Percentiles rank a stretch among this genome's conserved stretches.
These are phyloP conservation scores for Cruciata laevipes DNA, from an alignment of 257 asterid species.

Conservation along the genomic window DNA sequence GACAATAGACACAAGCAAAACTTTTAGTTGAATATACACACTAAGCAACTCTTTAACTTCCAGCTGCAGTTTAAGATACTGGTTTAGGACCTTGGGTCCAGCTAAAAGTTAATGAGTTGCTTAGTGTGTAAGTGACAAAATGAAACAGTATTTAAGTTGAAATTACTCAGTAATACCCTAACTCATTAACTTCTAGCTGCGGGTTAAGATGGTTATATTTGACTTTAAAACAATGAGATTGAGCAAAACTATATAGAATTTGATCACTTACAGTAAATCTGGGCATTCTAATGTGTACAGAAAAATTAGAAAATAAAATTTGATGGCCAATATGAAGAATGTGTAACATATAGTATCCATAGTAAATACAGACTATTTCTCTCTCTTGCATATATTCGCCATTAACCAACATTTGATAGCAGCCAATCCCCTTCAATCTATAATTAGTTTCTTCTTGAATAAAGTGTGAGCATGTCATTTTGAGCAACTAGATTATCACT, in stretches of 20 bases:
- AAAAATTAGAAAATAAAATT: not conserved
- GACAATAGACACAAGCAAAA: too few relatives aligned
- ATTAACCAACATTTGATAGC: not conserved
- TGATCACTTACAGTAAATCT: too few relatives aligned
- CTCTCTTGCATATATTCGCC: not conserved
- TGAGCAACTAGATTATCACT: not conserved
- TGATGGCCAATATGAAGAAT: not conserved
- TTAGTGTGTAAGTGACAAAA: not conserved
- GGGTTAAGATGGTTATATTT: not conserved
- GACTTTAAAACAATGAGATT: not conserved
- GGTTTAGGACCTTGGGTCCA: too few relatives aligned
- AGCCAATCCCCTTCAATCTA: not conserved
- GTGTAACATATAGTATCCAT: not conserved
- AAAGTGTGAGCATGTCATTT: not conserved
- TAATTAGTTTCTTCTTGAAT: not conserved
- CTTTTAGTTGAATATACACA: too few relatives aligned
- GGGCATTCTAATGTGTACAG: not conserved
- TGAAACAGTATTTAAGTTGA: not conserved
- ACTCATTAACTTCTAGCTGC: too few relatives aligned
- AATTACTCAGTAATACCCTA: too few relatives aligned
- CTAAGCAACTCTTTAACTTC: constrained; percentile 5
- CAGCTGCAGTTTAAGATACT: not conserved
- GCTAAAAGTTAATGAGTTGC: too few relatives aligned
- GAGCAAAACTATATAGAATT: not conserved
- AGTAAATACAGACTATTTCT: not conserved